A percentile compares a stretch with the other conserved stretches of the same genome.
phyloP scores from a whole-genome alignment of 2,329 filamentous ascomycete species.

The Claviceps digitariae region DNA sequence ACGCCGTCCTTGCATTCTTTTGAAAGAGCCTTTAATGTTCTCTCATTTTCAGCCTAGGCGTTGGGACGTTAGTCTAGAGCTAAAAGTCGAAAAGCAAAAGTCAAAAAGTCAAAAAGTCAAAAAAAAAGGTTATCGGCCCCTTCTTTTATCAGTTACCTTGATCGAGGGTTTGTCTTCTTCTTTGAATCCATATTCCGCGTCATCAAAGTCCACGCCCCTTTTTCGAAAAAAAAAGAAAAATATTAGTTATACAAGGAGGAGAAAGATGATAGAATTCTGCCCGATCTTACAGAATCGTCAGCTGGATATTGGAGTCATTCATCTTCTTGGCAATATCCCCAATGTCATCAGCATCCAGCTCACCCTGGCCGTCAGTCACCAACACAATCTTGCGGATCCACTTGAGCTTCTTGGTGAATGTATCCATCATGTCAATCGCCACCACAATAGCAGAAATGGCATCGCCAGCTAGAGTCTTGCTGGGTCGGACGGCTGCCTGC shows the following conservation, averaged over 20 bases:
- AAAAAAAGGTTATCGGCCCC: too few relatives aligned
- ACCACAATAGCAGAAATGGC: slow-evolving; percentile 78
- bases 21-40: slow-evolving; percentile 47
- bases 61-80: neutral
- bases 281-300: slow-evolving; percentile 58
- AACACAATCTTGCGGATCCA: slow-evolving; percentile 70
- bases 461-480: slow-evolving; percentile 58
- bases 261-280: neutral
- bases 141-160: slow-evolving; percentile 41
- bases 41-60: slow-evolving; percentile 49
- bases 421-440: slow-evolving; percentile 73
- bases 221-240: too few relatives aligned
- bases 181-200: slow-evolving; percentile 77
- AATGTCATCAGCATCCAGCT: slow-evolving; percentile 59
- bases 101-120: too few relatives aligned
- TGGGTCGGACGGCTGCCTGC: slow-evolving; percentile 50
- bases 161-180: slow-evolving; percentile 66
- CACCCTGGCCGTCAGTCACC: slow-evolving; percentile 66
- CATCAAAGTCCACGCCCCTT: slow-evolving; percentile 92
- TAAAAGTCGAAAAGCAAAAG: neutral
- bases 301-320: slow-evolving; percentile 60
- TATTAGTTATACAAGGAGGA: neutral
- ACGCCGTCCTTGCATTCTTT: slow-evolving; percentile 53
- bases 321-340: slow-evolving; percentile 60
- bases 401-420: slow-evolving; percentile 69